Evolutionary conservation across 768 basidiomycete genomes (phyloP).

Genomic region (Trametes punicea): DNA sequence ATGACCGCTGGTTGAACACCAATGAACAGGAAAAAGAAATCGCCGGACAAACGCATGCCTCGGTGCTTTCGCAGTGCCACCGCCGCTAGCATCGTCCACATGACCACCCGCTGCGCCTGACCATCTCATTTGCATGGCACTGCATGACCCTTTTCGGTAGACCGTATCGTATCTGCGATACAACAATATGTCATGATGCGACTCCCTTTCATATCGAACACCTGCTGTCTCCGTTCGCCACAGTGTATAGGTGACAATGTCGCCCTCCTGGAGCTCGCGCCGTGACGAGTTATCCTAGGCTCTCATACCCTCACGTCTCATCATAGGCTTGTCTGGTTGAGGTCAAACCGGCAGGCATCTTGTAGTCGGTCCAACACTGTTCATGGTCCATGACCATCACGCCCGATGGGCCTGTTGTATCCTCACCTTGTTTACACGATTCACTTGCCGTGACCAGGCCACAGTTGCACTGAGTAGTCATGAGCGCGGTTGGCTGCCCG

Average conservation of each 20-base stretch:
- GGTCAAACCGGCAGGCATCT: constrained; percentile 2
- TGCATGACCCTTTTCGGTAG: background rate
- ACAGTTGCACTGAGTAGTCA: no score
- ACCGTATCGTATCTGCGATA: background rate
- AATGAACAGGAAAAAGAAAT: background rate
- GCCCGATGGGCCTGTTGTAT: no score
- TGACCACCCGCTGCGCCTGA: background rate
- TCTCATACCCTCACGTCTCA: background rate
- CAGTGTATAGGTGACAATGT: no score
- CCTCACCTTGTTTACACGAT: no score
- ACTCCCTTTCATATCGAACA: background rate
- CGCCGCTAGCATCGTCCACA: background rate
- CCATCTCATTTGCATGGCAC: background rate
- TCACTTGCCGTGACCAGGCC: no score
- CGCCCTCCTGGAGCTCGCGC: no score
- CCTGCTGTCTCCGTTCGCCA: no score
- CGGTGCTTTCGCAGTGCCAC: background rate
- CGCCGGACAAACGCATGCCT: background rate
- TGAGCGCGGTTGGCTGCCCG: no score
- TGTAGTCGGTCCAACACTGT: no score
- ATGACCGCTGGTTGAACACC: background rate
- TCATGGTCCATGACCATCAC: no score
- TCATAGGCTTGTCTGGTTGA: background rate
- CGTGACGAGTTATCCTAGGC: no score
- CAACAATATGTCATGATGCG: background rate